Evolutionary conservation across 2,329 filamentous ascomycete genomes (phyloP), one percentile per base, ranked within the genome.

Genomic region (Claviceps digitariae): DNA sequence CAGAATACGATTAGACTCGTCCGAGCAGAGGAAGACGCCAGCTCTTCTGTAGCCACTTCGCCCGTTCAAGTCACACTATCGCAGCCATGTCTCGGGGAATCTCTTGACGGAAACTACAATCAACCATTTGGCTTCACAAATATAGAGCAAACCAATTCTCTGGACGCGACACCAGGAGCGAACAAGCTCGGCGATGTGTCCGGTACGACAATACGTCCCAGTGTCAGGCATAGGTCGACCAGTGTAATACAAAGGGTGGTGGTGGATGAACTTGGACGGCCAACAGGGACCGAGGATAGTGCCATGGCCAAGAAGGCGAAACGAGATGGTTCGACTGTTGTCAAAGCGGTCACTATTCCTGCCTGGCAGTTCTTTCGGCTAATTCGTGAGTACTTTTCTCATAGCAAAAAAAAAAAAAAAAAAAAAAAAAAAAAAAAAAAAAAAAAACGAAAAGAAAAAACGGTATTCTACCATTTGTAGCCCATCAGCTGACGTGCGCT

Each of bases 361-460:
- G 93, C 93, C 2, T 97, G 90, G 90, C 91, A 96, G 63, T 95
- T 97, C 64, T 97, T 96, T 70, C 89, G 87, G 62, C 73, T 97
- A 27, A 89, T 96, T 61, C 90, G 86, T 90, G 72, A 70, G 86
- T 52, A 52, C 8, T 52, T 52, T 48, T 17, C 25, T 40, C 27
- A 31, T 38, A n/a, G 15, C 36, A 20, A 20, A n/a, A 41, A 45
- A 25, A 17, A 17, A 12, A 8, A 45, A 25, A 23, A 15, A 15
- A 17, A 44, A 44, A 13, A 4, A 13, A 1, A 41, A 25, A 27
- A 7, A 9, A 45, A 27, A 20, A 23, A 15, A n/a, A n/a, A 27
- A 27, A 12, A n/a, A n/a, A 7, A 8, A n/a, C 17, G 6, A 17
- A 17, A 17, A 15, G 17, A 12, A 12, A 34, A 12, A 3, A 10